Evolutionary conservation across 371 early-diverging fungal genomes (phyloP), one percentile per base, ranked within the genome.

Genomic region (Mortierella sp.): DNA sequence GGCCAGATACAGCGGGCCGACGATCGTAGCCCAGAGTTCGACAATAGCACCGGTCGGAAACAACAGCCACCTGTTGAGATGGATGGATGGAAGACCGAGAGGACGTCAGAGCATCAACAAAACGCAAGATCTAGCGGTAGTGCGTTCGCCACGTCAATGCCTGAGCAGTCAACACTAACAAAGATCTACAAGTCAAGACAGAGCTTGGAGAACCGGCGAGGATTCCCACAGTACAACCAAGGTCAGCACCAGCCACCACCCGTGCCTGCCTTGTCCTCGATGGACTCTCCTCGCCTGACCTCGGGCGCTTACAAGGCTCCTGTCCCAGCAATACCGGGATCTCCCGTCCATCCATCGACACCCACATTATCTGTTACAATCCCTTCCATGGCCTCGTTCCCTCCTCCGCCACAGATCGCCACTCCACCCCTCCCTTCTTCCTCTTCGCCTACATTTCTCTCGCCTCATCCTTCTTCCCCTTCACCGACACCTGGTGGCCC

Each of bases 241-340:
- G 19, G 26, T 9, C 59, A 66, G 30, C 29, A 43, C 1, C 47
- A 9, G 14, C 65, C 64, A 0, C 66, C 60, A 4, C 57, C 69
- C 25, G 30, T 47, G 11, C 11, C 58, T 4, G 64, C 48, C 37
- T 3, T 37, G n/a, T n/a, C n/a, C n/a, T n/a, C n/a, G 9, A 37
- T 37, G 37, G 37, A 37, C 9, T 37, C 37, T 37, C 37, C 37
- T 9, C 37, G 37, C 9, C 37, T 37, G 37, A 37, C 37, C 0
- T 55, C 59, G 1, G 72, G 77, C 12, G 77, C 77, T 0, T 77
- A 77, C 60, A 72, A 50, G 18, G 77, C 77, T 3, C 72, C 68
- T 6, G 72, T 64, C 37, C 77, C 77, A 2, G 51, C 66, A 11
- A 46, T 68, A 7, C 77, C 79, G 1, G 9, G 19, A 21, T 56